Base-by-base conservation (phyloP, 164 flowering plant genomes). In the Euptelea pleiosperma region DNA sequence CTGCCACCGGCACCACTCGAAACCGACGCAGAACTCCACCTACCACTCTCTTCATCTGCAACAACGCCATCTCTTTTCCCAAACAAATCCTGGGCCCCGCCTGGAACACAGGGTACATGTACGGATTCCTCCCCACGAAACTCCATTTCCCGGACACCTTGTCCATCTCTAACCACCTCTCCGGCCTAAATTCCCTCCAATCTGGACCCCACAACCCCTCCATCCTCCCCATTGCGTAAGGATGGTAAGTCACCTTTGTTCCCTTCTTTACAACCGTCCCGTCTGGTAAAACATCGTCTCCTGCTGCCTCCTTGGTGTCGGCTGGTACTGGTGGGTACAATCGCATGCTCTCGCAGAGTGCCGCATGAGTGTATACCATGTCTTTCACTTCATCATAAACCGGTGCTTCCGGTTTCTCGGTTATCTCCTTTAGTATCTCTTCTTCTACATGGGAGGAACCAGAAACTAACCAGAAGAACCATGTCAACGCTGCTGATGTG, bases 211-310 rank as follows among this genome's bases (percentile, higher is more conserved):
- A 79, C 10, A 82, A 9, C 15, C 16, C 34, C 61, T 69, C 70
- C 67, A 66, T 46, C 58, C 84, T 70, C 26, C 89, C 85, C 87
- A 84, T 82, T 2, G 86, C 81, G 41, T 83, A 79, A 0, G 79
- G 77, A 64, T 64, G 69, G 52, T 77, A 81, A 2, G 67, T 24
- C 34, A 84, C 76, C 11, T 58, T 46, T 60, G 6, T 62, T 2
- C 82, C 85, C 62, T 75, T 81, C 70, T 65, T 73, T 53, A 79
- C 78, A 25, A 33, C 40, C 4, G 77, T 75, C 28, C 87, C 86
- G 26, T 76, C 81, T 12, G 86, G 89, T 62, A 76, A 59, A 15
- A 77, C 70, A 41, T 84, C 85, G 24, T 76, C 84, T 0, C 14
- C 25, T 26, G 37, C 44, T 0, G 81, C 82, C 22, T 50, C 53